Evolutionary conservation across 495 filamentous ascomycete species (phyloP).

Genomic region (Penicillium angulare): DNA sequence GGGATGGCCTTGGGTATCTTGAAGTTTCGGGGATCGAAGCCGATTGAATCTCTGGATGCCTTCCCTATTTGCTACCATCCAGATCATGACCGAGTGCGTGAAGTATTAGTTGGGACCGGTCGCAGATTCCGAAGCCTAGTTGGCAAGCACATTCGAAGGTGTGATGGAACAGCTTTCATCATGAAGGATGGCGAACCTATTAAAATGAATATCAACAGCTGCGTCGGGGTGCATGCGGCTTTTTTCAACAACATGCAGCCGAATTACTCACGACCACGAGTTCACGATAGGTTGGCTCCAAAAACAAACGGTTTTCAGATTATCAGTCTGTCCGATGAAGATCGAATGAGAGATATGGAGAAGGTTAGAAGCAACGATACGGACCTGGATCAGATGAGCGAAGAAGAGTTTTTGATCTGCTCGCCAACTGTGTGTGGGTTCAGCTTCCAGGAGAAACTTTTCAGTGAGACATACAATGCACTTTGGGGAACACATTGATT

Average conservation of each 20-base stretch:
- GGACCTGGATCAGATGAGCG: constrained; percentile 17
- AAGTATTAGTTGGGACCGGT: constrained; percentile 21
- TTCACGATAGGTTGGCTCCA: constrained; percentile 6
- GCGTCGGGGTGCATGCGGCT: constrained; percentile 23
- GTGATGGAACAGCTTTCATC: constrained; percentile 23
- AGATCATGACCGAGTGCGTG: constrained; percentile 13
- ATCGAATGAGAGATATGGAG: constrained; percentile 23
- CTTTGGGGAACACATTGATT: constrained; percentile 10
- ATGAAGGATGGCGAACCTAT: constrained; percentile 25
- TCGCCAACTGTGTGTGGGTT: constrained; percentile 23
- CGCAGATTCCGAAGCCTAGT: constrained; percentile 25
- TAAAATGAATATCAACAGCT: constrained; percentile 23
- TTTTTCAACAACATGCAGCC: constrained; percentile 27
- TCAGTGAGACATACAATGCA: constrained; percentile 13
- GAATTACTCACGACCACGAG: constrained; percentile 26
- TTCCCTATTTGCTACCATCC: constrained; percentile 28
- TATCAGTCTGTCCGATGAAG: constrained; percentile 10
- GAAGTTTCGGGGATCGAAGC: constrained; percentile 31
- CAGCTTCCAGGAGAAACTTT: constrained; percentile 31
- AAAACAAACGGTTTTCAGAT: constrained; percentile 14
- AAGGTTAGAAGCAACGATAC: constrained; percentile 17
- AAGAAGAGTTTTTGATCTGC: constrained; percentile 26
- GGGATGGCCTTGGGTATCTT: constrained; percentile 17
- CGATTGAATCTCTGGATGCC: constrained; percentile 25
- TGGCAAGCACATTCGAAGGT: constrained; percentile 19